Conservation (phyloP, 306 rosid genomes). For the Prunus dulcis region DNA sequence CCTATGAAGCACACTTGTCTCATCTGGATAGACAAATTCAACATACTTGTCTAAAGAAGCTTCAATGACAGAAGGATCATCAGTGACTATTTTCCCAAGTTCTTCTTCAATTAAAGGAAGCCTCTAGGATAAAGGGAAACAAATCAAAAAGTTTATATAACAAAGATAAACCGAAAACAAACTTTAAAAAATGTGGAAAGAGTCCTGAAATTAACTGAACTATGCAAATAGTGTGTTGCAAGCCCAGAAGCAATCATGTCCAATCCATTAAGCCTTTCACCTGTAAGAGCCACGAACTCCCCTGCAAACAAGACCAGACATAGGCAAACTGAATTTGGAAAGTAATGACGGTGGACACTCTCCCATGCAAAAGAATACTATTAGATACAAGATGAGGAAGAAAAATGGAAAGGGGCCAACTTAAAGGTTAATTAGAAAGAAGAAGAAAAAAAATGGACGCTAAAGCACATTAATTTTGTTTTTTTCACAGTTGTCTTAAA, state of each 20-base stretch:
- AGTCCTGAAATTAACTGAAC: slow-evolving; percentile 53
- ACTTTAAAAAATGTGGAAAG: slow-evolving; percentile 6
- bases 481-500: background rate
- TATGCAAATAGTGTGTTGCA: slow-evolving; percentile 79
- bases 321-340: slow-evolving; percentile 5
- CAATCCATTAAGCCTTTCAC: slow-evolving; percentile 72
- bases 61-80: slow-evolving; percentile 85
- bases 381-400: background rate
- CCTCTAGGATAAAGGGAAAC: slow-evolving; percentile 46
- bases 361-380: background rate
- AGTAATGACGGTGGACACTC: background rate
- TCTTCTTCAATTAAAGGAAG: slow-evolving; percentile 79
- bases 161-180: background rate
- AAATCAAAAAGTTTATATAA: slow-evolving; percentile 9
- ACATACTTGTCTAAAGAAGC: slow-evolving; percentile 68
- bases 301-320: slow-evolving; percentile 48
- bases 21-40: slow-evolving; percentile 55
- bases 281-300: slow-evolving; percentile 88
- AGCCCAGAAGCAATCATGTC: slow-evolving; percentile 89
- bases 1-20: slow-evolving; percentile 61
- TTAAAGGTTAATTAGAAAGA: background rate
- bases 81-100: slow-evolving; percentile 69
- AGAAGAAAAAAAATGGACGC: no score
- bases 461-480: no score
- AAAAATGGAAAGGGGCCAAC: background rate